phyloP scores from a whole-genome alignment of 2,329 filamentous ascomycete species.

The Coniochaeta sp. region DNA sequence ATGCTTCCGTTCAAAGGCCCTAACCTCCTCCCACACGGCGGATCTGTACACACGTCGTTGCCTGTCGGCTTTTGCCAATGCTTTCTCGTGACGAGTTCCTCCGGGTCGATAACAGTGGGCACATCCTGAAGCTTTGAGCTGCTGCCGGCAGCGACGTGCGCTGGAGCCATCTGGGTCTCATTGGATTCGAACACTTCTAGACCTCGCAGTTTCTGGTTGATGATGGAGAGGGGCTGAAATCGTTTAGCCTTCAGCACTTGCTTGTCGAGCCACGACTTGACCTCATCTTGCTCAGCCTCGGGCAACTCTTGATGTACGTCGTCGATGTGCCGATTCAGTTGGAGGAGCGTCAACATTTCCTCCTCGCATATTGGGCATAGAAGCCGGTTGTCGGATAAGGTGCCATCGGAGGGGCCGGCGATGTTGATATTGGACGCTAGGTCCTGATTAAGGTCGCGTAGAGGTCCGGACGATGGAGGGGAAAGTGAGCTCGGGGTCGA shows the following conservation, averaged over 20 bases:
- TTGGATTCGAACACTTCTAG: conserved; percentile 93
- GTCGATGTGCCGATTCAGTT: conserved; percentile 81
- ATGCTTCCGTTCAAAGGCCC: conserved; percentile 75
- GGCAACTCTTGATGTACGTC: conserved; percentile 86
- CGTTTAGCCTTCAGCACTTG: conserved; percentile 89
- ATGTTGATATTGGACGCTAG: conserved; percentile 75
- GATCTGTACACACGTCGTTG: conserved; percentile 79
- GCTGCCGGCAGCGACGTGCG: conserved; percentile 23
- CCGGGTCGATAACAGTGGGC: conserved; percentile 58
- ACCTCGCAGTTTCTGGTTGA: conserved; percentile 90
- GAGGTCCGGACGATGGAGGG: conserved; percentile 51
- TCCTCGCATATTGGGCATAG: conserved; percentile 97
- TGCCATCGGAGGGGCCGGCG: conserved; percentile 42
- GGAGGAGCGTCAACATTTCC: conserved; percentile 94
- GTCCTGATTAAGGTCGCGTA: conserved; percentile 68
- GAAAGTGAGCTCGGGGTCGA: conserved; percentile 39
- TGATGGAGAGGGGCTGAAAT: conserved; percentile 82
- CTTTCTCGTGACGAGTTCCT: conserved; percentile 77
- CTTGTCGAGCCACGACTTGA: conserved; percentile 94
- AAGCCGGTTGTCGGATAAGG: conserved; percentile 57
- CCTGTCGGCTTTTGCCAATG: conserved; percentile 80
- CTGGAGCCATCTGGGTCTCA: conserved; percentile 41
- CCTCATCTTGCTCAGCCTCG: conserved; percentile 82
- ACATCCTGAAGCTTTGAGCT: conserved; percentile 30
- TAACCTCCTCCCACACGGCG: conserved; percentile 71